Conservation (phyloP, 805 yeast species). For the Sugiyamaella qingdaonensis region DNA sequence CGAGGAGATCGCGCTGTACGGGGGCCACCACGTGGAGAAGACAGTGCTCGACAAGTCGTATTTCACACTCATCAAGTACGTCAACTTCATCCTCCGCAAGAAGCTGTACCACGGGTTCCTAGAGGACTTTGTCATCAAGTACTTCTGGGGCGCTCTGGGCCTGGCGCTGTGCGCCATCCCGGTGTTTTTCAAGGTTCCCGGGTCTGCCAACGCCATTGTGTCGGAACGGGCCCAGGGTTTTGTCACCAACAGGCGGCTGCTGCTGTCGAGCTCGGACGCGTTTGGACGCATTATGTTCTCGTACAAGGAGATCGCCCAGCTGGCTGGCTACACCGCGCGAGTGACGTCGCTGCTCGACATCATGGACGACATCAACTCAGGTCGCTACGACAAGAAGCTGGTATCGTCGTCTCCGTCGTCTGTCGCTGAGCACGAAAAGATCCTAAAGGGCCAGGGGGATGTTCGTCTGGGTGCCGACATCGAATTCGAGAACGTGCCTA, state of each 20-base stretch:
- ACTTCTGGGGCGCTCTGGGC: constrained; percentile 96
- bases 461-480: constrained; percentile 51
- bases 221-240: constrained; percentile 62
- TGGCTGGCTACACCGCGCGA: constrained; percentile 76
- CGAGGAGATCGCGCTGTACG: constrained; percentile 83
- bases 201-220: constrained; percentile 30
- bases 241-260: constrained; percentile 79
- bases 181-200: constrained; percentile 60
- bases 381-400: constrained; percentile 30
- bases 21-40: constrained; percentile 77
- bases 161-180: constrained; percentile 84
- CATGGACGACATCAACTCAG: constrained; percentile 47
- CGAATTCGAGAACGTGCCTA: constrained; percentile 69
- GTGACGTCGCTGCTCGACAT: constrained; percentile 65
- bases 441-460: constrained; percentile 22
- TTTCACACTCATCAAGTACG: constrained; percentile 74
- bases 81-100: constrained; percentile 69
- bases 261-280: constrained; percentile 81
- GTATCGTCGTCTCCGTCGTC: constrained; percentile 21
- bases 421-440: constrained; percentile 14
- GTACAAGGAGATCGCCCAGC: constrained; percentile 76
- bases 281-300: constrained; percentile 82
- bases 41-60: constrained; percentile 73
- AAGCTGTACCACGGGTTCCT: constrained; percentile 75
- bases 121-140: constrained; percentile 83